Evolutionary conservation across 352 stramenopile genomes (phyloP), one percentile per base, ranked within the genome.

Genomic region (Blastocystis sp.): DNA sequence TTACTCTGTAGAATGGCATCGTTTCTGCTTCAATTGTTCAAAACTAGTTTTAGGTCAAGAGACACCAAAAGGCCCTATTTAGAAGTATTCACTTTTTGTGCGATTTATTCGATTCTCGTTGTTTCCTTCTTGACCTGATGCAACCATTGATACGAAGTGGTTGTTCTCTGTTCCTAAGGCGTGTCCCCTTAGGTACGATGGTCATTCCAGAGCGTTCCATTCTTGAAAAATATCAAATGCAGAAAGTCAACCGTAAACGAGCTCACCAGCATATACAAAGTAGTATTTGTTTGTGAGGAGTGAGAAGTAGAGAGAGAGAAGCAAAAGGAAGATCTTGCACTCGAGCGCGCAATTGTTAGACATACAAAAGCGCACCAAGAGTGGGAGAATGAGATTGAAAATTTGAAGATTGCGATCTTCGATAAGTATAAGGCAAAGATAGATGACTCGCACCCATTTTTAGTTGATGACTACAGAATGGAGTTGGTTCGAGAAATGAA

Each of bases 1-100:
- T 47, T 68, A 85, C 63, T 66, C 73, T 66, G 43, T 85, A 85
- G 26, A 85, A 85, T 65, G 73, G 73, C 73, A 85, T 85, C 43
- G 26, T 37, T 16, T 24, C 26, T 26, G 66, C 43, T 45, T 37
- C 43, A 56, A 54, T 45, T 78, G 66, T 13, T 7, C 18, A 75
- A 75, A 53, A 43, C 20, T 41, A 39, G 13, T 39, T 24, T 63
- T 39, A 34, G 13, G 39, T 16, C 9, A 16, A 66, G 11, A 66
- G 39, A 11, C 59, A 34, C 13, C 24, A 34, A 34, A 66, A 66
- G 30, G 11, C 6, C 30, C 30, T 34, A 34, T 34, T 34, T 34
- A 34, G 30, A 34, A 34, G 30, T 34, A 34, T 0, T 34, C 30
- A 34, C 30, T 34, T 34, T 34, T 34, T 34, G 30, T 34, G 30